Base-by-base conservation (phyloP, 768 basidiomycete species). In the Suillus subluteus region DNA sequence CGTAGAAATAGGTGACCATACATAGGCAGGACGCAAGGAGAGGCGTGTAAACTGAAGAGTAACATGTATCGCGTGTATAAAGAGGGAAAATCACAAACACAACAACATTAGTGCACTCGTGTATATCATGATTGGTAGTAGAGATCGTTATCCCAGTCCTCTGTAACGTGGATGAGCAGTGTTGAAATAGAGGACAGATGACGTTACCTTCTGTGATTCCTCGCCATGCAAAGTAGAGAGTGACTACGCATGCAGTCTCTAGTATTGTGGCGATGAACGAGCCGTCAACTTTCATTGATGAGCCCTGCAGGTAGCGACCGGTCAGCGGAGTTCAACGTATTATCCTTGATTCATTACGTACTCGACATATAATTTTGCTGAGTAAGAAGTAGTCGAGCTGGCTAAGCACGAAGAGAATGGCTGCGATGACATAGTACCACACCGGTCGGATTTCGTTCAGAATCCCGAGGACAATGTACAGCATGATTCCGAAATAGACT, bases 351-450 rank as follows among this genome's bases (percentile, higher is more conserved):
- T 13, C 7, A 43, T 30, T 72, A 83, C 85, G 75, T 69, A 87
- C 86, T 32, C 79, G 78, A 75, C 96, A 98, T 65, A 98, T 87
- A 21, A 91, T 86, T 70, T 89, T 85, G 44, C 83, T 88, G 18
- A 98, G 81, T 50, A 96, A 82, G 81, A 95, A 94, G 80, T 89
- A 95, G 48, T 87, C 91, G 30, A 95, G 84, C 80, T 97, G 95
- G 58, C 86, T 83, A 46, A 94, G 84, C 46, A 93, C 82, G 74
- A 98, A 98, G 21, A 95, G 79, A 43, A 89, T 72, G n/a, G 87
- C 88, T 2, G 92, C 84, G 40, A 90, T 83, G 66, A 88, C 74
- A 79, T 93, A 96, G 75, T 87, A 93, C 79, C 88, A 83, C 80
- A 96, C 84, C 3, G 97, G 96, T 68, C 88, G 86, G 67, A 84